phyloP scores from a whole-genome alignment of 163 green algal species.

The Chlorella variabilis region DNA sequence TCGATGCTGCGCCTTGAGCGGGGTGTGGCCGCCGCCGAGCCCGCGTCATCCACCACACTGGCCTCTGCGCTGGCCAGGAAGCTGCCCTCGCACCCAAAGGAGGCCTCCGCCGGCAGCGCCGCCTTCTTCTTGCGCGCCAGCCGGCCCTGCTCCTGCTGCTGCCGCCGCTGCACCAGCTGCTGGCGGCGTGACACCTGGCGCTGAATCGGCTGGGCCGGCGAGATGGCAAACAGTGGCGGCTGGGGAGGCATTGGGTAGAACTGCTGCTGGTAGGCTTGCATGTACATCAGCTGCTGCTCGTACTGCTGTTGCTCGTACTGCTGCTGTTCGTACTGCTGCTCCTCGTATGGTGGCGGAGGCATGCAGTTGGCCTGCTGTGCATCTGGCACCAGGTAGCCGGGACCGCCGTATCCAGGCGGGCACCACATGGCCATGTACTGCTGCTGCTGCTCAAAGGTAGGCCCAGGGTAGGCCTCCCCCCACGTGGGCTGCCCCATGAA shows the following conservation, averaged over 20 bases:
- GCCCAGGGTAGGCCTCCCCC: not conserved
- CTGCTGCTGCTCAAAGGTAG: not conserved
- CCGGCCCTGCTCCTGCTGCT: not conserved
- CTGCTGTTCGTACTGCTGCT: not conserved
- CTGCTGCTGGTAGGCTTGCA: not conserved
- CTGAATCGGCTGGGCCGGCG: not conserved
- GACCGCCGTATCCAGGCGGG: too few relatives aligned
- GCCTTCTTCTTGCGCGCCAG: slow-evolving; percentile 28
- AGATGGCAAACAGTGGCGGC: slow-evolving; percentile 2
- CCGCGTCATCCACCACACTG: not conserved
- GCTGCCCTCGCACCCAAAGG: slow-evolving; percentile 1
- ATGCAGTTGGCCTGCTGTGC: too few relatives aligned
- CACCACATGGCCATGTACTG: too few relatives aligned
- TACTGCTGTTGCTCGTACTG: not conserved
- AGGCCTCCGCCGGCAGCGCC: slow-evolving; percentile 14
- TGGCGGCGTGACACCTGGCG: not conserved
- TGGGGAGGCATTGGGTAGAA: not conserved
- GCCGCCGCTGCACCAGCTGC: not conserved
- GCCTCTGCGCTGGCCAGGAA: not conserved
- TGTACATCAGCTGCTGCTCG: not conserved
- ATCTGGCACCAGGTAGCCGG: too few relatives aligned
- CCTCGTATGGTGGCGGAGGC: not conserved
- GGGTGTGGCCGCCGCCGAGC: not conserved
- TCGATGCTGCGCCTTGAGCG: not conserved
- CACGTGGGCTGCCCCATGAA: too few relatives aligned